A percentile compares a stretch with the other conserved stretches of the same genome.
These are phyloP conservation scores for Mortierella polycephala DNA, from an alignment of 371 early-diverging fungal genomes.

Conservation along the genomic window DNA sequence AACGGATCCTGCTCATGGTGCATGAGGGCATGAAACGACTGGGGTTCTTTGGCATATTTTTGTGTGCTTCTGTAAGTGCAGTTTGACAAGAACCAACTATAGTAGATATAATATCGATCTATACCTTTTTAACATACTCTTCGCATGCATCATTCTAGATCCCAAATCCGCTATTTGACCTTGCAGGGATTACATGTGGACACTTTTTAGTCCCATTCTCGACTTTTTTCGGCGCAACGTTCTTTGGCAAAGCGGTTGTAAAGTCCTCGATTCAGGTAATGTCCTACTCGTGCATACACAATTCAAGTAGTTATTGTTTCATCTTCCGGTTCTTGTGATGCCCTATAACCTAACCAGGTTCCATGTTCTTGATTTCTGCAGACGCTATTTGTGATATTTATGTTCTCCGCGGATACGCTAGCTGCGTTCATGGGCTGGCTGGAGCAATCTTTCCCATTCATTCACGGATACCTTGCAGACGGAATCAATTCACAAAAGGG, in stretches of 20 bases:
- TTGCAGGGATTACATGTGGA: slow-evolving; percentile 94
- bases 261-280: slow-evolving; percentile 84
- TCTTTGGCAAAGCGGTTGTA: slow-evolving; percentile 90
- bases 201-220: slow-evolving; percentile 88
- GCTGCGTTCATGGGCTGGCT: slow-evolving; percentile 62
- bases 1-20: slow-evolving; percentile 70
- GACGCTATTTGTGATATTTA: slow-evolving; percentile 60
- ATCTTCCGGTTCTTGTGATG: too few species aligned
- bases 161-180: slow-evolving; percentile 95
- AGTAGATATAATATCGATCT: not conserved
- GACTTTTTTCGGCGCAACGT: slow-evolving; percentile 94
- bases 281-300: not conserved
- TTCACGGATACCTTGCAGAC: slow-evolving; percentile 61
- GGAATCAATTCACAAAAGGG: slow-evolving; percentile 63
- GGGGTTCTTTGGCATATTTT: slow-evolving; percentile 90
- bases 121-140: not conserved
- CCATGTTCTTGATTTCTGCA: not conserved
- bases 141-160: slow-evolving; percentile 58
- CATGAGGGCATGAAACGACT: slow-evolving; percentile 73
- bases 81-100: not conserved
- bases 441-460: slow-evolving; percentile 57
- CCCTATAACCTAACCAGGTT: too few species aligned
- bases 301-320: not conserved
- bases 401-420: slow-evolving; percentile 78
- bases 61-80: slow-evolving; percentile 82